These are phyloP conservation scores for Fusarium agapanthi DNA, from an alignment of 2,329 filamentous ascomycete genomes.

Conservation along the genomic window DNA sequence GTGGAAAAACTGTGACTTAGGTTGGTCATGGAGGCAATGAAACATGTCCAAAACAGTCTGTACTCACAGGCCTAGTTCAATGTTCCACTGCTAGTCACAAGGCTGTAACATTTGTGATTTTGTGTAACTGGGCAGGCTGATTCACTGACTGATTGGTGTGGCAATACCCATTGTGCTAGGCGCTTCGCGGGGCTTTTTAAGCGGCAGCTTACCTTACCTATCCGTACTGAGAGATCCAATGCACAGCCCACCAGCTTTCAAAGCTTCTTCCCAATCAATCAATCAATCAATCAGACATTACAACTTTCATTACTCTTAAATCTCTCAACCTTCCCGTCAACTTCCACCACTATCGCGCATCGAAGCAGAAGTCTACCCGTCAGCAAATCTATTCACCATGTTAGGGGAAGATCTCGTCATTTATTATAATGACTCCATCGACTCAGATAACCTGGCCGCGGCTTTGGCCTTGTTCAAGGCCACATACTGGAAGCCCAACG, in stretches of 20 bases:
- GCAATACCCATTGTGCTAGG: slow-evolving; percentile 1
- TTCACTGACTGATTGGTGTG: not conserved
- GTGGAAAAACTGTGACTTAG: slow-evolving; percentile 11
- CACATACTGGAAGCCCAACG: slow-evolving; percentile 7
- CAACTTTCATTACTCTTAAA: slow-evolving; percentile 12
- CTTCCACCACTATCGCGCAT: slow-evolving; percentile 9
- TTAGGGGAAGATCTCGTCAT: slow-evolving; percentile 33
- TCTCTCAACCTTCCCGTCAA: slow-evolving; percentile 19
- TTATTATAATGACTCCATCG: slow-evolving; percentile 42
- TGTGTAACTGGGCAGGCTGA: not conserved
- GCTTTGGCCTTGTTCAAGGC: slow-evolving; percentile 33
- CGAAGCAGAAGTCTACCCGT: not conserved
- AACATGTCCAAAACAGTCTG: slow-evolving; percentile 1
- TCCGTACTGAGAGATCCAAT: not conserved
- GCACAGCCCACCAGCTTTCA: slow-evolving; percentile 19
- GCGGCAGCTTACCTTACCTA: slow-evolving; percentile 18
- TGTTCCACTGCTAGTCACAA: not conserved
- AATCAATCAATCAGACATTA: slow-evolving; percentile 5
- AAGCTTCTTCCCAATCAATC: slow-evolving; percentile 4
- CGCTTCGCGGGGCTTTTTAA: slow-evolving; percentile 25
- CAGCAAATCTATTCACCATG: slow-evolving; percentile 1
- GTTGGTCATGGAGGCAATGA: slow-evolving; percentile 14
- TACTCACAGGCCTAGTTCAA: not conserved
- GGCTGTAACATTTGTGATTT: slow-evolving; percentile 6
- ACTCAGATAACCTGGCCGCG: slow-evolving; percentile 39